Evolutionary conservation across 257 asterid genomes (phyloP).

Genomic region (Lycium ferocissimum): DNA sequence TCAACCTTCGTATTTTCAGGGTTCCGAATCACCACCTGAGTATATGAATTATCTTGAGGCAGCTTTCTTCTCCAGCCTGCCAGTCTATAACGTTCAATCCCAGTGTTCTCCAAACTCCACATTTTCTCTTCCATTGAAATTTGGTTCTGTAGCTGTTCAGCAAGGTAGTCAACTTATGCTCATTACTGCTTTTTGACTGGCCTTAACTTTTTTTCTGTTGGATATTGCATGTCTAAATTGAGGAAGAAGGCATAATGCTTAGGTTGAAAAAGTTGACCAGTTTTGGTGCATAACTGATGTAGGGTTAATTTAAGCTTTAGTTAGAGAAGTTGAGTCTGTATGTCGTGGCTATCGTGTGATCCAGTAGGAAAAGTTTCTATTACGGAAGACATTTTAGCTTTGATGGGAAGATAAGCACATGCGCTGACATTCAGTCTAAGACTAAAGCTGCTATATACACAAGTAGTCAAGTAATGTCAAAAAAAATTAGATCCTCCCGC

Average conservation of each 20-base stretch:
- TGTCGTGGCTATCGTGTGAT: background rate
- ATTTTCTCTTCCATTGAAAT: constrained; percentile 58
- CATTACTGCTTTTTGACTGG: background rate
- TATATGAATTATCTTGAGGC: constrained; percentile 64
- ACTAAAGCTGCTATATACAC: background rate
- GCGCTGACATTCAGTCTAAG: background rate
- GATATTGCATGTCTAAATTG: constrained; percentile 8
- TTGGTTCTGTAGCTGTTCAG: constrained; percentile 52
- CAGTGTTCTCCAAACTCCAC: constrained; percentile 64
- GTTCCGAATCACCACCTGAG: constrained; percentile 62
- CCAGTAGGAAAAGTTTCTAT: background rate
- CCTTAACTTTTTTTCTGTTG: background rate
- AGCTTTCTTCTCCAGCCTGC: constrained; percentile 63
- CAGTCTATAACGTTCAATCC: constrained; percentile 65
- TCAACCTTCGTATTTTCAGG: constrained; percentile 60
- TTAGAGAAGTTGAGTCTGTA: background rate
- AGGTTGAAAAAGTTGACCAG: background rate
- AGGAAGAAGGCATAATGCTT: constrained; percentile 10
- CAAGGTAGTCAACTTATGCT: constrained; percentile 55
- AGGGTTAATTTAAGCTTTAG: background rate
- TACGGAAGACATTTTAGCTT: background rate
- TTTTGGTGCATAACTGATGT: background rate
- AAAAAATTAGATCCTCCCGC: background rate
- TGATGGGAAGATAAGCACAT: background rate
- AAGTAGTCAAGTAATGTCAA: background rate